Base-by-base conservation (phyloP, 2,329 filamentous ascomycete species). In the Talaromyces sp. region DNA sequence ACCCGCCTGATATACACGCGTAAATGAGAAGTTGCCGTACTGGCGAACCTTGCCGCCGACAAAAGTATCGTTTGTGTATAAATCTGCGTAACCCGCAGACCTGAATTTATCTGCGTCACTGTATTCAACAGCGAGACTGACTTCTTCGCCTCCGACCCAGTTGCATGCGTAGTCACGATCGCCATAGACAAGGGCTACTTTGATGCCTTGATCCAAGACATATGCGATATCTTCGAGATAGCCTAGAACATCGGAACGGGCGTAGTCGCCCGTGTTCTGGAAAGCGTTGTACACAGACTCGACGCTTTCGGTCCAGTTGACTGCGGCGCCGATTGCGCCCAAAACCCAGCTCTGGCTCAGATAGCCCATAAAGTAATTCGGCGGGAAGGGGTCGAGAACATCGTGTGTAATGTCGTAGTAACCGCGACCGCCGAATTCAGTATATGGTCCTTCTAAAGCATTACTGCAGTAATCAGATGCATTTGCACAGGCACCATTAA, bases 331-430 rank as follows among this genome's bases (percentile, higher is more conserved):
- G 0, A 90, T 80, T 0, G 84, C 84, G 2, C 74, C 73, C 70
- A 88, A 86, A 0, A 88, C 84, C 70, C 83, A 81, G 3, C 80
- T 77, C 66, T 86, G 82, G 70, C 84, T 86, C 45, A 90, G 78
- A 73, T 82, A 89, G 2, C 84, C 84, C 10, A 81, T 72, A 70
- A 82, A 83, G 73, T 84, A 86, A 9, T 80, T 76, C 0, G 79
- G 75, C 0, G 85, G 85, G 66, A 85, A 86, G 0, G 84, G 82
- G 63, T 86, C 84, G 0, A 79, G 79, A 16, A 78, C 69, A 3
- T 80, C 74, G 8, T 85, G 82, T 0, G 83, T 82, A 37, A 88
- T 81, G 66, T 89, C 86, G 72, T 86, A 88, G 74, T 84, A 84
- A 61, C 84, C 84, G 6, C 81, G 78, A 9, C 80, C 81, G 0